Evolutionary conservation across 306 rosid species (phyloP).

Genomic region (Cicer yamashitae): DNA sequence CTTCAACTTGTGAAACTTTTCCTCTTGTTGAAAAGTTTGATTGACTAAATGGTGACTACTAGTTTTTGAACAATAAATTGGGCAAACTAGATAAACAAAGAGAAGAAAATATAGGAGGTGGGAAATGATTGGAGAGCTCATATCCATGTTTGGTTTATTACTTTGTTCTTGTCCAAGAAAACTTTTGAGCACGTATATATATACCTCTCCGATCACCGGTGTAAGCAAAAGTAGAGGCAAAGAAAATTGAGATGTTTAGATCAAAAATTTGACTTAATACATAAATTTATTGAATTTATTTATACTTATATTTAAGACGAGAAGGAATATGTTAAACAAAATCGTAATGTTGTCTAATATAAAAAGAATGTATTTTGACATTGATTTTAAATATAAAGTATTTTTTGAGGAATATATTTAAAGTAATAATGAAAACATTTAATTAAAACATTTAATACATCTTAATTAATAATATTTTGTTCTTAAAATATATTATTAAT

Average conservation of each 20-base stretch:
- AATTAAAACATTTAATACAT: not conserved
- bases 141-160: slow-evolving; percentile 61
- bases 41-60: slow-evolving; percentile 45
- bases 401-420: not conserved
- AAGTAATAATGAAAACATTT: not conserved
- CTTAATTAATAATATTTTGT: too few relatives aligned
- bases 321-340: slow-evolving; percentile 39
- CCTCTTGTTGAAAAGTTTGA: slow-evolving; percentile 61
- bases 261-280: too few relatives aligned
- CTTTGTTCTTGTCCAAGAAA: slow-evolving; percentile 45
- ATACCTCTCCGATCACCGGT: not conserved
- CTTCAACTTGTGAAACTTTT: slow-evolving; percentile 59
- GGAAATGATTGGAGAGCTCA: slow-evolving; percentile 54
- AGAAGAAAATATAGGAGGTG: slow-evolving; percentile 62
- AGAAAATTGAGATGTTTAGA: too few relatives aligned
- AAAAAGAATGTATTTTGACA: not conserved
- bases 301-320: slow-evolving; percentile 35
- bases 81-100: slow-evolving; percentile 57
- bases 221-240: not conserved
- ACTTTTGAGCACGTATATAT: slow-evolving; percentile 43
- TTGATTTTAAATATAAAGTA: not conserved
- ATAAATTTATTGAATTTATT: too few relatives aligned
- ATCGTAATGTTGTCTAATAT: slow-evolving; percentile 64
- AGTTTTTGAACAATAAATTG: slow-evolving; percentile 47
- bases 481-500: too few relatives aligned